Base-by-base conservation (phyloP, 805 yeast genomes). In the Ogataea angusta region DNA sequence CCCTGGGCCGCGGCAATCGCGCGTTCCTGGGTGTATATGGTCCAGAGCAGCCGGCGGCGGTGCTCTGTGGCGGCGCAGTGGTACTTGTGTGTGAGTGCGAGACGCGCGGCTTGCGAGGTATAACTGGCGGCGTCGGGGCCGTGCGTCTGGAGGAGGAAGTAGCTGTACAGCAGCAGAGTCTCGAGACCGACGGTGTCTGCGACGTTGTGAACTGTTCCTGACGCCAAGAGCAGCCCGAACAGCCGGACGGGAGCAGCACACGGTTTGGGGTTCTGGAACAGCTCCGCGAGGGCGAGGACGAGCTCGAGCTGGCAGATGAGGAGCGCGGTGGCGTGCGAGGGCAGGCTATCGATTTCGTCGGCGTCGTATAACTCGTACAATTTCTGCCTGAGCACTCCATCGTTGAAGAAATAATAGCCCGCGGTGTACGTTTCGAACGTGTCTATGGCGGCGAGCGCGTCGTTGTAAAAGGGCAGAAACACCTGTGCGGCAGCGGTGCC, bases 361-460 rank as follows among this genome's bases (percentile, higher is more conserved):
- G 40, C 32, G 12, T 76, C 71, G 57, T 82, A 82, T 9, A 81
- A 64, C 44, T 76, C 68, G 64, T 73, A 72, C 38, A 82, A 54
- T 46, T 75, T 78, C 47, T 73, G 72, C 49, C 78, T 80, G 17
- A 81, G 79, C 13, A 80, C 53, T 1, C 89, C 89, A 56, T 82
- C 88, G 52, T 82, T 82, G 66, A 82, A 81, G 54, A 82, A 82
- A 63, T 82, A 82, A 53, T 82, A 79, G 1, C 86, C 89, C 54
- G 80, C 88, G 49, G 81, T 82, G 56, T 80, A 82, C 39, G 79
- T 77, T 40, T 82, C 72, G 48, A 82, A 82, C 0, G 83, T 79
- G 51, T 82, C 87, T 2, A 82, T 79, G 32, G 80, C 60, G 9
- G 77, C 57, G 69, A 78, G 70, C 5, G 89, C 86, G 54, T 81